Conservation (phyloP, 2,329 filamentous ascomycete species). For the Cladosporium sp. region DNA sequence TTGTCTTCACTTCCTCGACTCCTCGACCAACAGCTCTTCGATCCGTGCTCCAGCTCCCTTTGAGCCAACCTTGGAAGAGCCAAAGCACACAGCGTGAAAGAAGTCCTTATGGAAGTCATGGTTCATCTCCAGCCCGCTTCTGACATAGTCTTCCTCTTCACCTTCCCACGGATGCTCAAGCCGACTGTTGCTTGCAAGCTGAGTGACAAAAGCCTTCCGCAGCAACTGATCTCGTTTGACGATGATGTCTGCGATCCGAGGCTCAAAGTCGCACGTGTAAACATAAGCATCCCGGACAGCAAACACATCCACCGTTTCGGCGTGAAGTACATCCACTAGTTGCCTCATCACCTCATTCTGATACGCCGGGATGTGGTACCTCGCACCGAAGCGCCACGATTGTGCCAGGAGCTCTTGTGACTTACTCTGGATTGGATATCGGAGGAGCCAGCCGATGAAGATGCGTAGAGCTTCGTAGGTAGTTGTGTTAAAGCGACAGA, state of each 20-base stretch:
- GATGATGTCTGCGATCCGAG: neutral
- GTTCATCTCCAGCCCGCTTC: neutral
- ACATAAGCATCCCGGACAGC: neutral
- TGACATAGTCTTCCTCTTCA: neutral
- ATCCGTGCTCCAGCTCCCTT: neutral
- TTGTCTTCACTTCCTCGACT: neutral
- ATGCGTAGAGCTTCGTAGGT: neutral
- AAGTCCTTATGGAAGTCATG: neutral
- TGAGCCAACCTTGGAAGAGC: neutral
- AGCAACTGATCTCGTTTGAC: neutral
- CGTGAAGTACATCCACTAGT: neutral
- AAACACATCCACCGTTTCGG: neutral
- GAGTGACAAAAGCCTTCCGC: neutral
- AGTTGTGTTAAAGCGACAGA: neutral
- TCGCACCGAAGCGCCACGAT: neutral
- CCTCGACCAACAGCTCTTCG: neutral
- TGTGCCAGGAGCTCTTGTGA: neutral
- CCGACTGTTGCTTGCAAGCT: neutral
- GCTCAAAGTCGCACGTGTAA: neutral
- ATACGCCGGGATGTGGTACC: neutral
- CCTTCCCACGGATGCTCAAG: neutral
- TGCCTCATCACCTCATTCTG: neutral
- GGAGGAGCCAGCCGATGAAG: neutral
- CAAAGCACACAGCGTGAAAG: neutral
- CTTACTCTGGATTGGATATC: neutral